Percentiles rank a stretch among this genome's conserved stretches.
These are phyloP conservation scores for Parathielavia appendiculata DNA, from an alignment of 495 filamentous ascomycete genomes.

Conservation along the genomic window DNA sequence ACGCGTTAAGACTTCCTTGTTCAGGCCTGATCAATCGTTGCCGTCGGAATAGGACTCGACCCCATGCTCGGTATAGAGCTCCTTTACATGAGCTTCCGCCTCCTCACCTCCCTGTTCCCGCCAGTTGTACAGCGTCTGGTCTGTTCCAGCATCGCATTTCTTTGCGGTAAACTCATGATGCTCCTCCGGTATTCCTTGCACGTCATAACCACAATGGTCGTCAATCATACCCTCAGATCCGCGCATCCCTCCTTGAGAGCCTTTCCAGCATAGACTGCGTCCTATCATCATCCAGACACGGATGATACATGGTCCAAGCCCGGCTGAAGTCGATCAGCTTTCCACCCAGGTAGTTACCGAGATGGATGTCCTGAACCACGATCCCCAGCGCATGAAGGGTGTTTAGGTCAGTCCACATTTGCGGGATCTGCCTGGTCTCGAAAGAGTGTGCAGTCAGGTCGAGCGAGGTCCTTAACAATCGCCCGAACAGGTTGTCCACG, in stretches of 20 bases:
- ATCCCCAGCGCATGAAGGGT: constrained; percentile 16
- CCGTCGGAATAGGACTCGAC: no score
- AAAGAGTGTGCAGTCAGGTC: not conserved
- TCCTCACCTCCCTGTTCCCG: not conserved
- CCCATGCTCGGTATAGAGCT: not conserved
- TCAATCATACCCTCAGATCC: not conserved
- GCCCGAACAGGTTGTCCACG: constrained; percentile 3
- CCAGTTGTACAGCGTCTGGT: constrained; percentile 5
- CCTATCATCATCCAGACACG: not conserved
- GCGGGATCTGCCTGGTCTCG: not conserved
- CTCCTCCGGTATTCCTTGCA: not conserved
- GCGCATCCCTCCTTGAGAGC: not conserved
- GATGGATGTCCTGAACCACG: constrained; percentile 9
- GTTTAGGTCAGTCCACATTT: constrained; percentile 14
- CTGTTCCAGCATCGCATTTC: not conserved
- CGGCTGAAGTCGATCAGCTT: constrained; percentile 23
- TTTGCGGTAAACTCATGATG: not conserved
- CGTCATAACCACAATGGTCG: not conserved
- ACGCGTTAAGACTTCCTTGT: no score
- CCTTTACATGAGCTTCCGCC: not conserved
- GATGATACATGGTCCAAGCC: constrained; percentile 16
- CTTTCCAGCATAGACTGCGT: not conserved
- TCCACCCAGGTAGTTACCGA: constrained; percentile 13
- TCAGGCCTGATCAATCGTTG: no score
- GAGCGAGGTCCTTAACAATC: constrained; percentile 22